phyloP scores from a whole-genome alignment of 2,329 filamentous ascomycete genomes.

The Talaromyces atroroseus region DNA sequence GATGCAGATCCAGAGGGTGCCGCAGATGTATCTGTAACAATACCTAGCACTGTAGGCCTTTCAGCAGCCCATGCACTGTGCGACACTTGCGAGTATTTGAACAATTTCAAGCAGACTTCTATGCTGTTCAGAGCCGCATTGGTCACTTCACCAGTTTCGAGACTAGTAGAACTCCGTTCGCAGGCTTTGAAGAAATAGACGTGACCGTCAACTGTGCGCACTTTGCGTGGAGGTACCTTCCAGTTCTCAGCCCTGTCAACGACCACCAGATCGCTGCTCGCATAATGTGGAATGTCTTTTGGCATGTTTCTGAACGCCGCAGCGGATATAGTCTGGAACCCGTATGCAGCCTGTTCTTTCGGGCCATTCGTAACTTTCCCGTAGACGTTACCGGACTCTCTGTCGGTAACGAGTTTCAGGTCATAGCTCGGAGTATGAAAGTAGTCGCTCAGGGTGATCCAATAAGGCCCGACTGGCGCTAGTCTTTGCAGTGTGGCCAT shows the following conservation, averaged over 20 bases:
- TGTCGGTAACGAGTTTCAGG: slow-evolving; percentile 5
- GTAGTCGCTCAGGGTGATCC: slow-evolving; percentile 7
- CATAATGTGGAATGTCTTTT: not conserved
- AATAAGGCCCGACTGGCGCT: not conserved
- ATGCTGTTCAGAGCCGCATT: slow-evolving; percentile 4
- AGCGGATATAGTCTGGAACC: not conserved
- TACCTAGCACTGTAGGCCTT: not conserved
- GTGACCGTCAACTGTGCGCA: slow-evolving; percentile 1
- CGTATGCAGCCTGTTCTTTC: slow-evolving; percentile 3
- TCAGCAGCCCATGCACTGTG: not conserved
- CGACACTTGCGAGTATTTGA: not conserved
- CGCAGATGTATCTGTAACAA: not conserved
- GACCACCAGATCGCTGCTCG: slow-evolving; percentile 1
- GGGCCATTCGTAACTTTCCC: not conserved
- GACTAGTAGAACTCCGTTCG: not conserved
- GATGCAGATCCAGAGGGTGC: not conserved
- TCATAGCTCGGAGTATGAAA: slow-evolving; percentile 5
- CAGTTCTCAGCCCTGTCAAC: slow-evolving; percentile 4
- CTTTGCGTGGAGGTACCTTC: slow-evolving; percentile 3
- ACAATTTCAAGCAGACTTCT: not conserved
- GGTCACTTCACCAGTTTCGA: not conserved
- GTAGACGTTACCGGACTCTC: not conserved
- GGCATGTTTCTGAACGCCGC: slow-evolving; percentile 1
- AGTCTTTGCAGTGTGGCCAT: slow-evolving; percentile 4
- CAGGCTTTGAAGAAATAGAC: slow-evolving; percentile 7